Evolutionary conservation across 805 yeast genomes (phyloP), one percentile per base, ranked within the genome.

Genomic region (Hanseniaspora pseudoguilliermondii): DNA sequence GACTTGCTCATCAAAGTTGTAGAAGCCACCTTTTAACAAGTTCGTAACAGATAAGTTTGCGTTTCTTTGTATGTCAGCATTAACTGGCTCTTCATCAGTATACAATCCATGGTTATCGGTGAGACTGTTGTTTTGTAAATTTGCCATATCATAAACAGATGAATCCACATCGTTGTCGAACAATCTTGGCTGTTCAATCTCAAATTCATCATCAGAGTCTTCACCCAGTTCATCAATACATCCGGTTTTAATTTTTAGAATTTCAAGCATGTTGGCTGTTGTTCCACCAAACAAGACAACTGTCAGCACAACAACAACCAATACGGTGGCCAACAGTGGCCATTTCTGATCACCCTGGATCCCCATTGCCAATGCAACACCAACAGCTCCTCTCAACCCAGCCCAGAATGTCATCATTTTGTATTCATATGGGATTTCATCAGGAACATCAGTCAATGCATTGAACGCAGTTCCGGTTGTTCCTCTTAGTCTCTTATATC

Each of bases 401-500:
- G 98, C 98, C 99, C 99, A 93, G 68, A 93, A 93, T 51, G 91
- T 88, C 98, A 93, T 93, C 86, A 89, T 88, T 71, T 93, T 98
- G 69, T 93, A 93, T 59, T 84, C 87, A 64, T 87, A 91, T 27
- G 96, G 93, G 59, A 93, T 89, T 70, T 91, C 97, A 63, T 89
- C 96, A 1, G 86, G 84, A 11, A 77, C 71, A 18, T 59, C 58
- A 9, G 64, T 59, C 16, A 59, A 52, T 4, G 55, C 42, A 39
- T 40, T 42, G 23, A 27, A 47, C 11, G 56, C 48, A 13, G 57
- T 36, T 7, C 29, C 36, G 15, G 42, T 29, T 18, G 60, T 48
- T 5, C 60, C 53, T 58, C 77, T 75, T 27, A 57, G 49, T 23
- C 78, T 74, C 61, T 82, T 78, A 13, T 84, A 73, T 49, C 83